Evolutionary conservation across 345 rosid species (phyloP).

Genomic region (Corchorus olitorius): DNA sequence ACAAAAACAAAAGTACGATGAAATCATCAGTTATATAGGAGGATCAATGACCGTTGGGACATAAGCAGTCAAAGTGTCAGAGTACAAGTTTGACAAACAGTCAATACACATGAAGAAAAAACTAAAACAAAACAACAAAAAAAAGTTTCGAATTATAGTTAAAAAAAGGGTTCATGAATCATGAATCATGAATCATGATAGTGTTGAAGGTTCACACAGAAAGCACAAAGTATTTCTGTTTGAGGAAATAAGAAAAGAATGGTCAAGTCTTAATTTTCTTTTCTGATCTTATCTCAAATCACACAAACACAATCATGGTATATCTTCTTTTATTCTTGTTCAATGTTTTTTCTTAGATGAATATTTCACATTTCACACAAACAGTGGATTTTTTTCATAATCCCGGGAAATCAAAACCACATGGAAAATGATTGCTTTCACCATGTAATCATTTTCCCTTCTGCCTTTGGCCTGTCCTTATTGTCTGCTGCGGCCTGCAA

Average conservation of each 20-base stretch:
- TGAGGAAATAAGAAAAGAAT: conserved; percentile 5
- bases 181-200: not conserved
- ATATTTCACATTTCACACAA: not conserved
- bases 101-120: too few relatives aligned
- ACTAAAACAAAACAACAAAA: too few relatives aligned
- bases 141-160: not conserved
- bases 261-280: not conserved
- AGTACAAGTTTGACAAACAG: not conserved
- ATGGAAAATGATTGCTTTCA: not conserved
- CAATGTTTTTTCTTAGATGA: too few relatives aligned
- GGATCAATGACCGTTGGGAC: not conserved
- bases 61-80: not conserved
- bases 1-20: not conserved
- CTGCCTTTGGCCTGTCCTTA: not conserved
- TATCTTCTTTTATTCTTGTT: not conserved
- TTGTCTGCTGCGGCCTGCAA: not conserved
- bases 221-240: not conserved
- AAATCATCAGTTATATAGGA: not conserved
- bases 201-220: not conserved
- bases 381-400: not conserved
- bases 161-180: not conserved
- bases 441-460: not conserved
- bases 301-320: not conserved
- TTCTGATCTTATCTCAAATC: not conserved
- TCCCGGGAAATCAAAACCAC: not conserved